Evolutionary conservation across 2,329 filamentous ascomycete genomes (phyloP).

Genomic region (Aspergillus pseudoterreus): DNA sequence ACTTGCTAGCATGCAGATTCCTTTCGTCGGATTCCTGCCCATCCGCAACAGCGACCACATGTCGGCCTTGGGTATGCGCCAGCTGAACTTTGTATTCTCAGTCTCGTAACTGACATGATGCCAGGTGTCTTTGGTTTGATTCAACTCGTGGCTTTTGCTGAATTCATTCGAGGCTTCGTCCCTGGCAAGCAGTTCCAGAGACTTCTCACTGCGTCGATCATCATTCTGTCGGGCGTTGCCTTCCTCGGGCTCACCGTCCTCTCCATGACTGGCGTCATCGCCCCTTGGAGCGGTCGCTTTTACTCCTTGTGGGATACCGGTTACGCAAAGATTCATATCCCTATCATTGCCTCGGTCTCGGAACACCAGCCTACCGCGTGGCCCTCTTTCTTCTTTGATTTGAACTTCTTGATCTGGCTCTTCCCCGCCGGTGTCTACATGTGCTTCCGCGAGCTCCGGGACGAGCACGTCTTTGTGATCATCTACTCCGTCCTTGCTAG

Average conservation of each 20-base stretch:
- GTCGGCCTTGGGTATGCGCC: constrained; percentile 75
- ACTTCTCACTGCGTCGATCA: constrained; percentile 72
- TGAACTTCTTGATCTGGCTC: constrained; percentile 97
- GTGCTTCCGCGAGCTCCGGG: constrained; percentile 88
- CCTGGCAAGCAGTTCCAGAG: constrained; percentile 92
- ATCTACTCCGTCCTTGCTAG: constrained; percentile 95
- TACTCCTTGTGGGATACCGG: constrained; percentile 99
- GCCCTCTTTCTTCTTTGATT: constrained; percentile 98
- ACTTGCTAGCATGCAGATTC: constrained; percentile 97
- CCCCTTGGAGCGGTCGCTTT: constrained; percentile 96
- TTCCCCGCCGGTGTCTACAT: constrained; percentile 98
- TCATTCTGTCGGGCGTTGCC: constrained; percentile 69
- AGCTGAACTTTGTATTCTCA: neutral
- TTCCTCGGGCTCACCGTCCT: constrained; percentile 73
- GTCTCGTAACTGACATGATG: constrained; percentile 17
- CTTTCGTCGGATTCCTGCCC: constrained; percentile 94
- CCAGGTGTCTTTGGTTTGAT: constrained; percentile 90
- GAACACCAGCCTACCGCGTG: constrained; percentile 98
- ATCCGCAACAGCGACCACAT: constrained; percentile 98
- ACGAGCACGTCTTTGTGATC: constrained; percentile 97
- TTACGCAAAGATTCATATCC: constrained; percentile 98
- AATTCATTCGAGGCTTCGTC: constrained; percentile 83
- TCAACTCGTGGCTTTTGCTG: constrained; percentile 87
- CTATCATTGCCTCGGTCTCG: constrained; percentile 98
- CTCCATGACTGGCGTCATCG: constrained; percentile 85